These are phyloP conservation scores for Cystobasidium tubakii DNA, from an alignment of 768 basidiomycete genomes.

Conservation along the genomic window DNA sequence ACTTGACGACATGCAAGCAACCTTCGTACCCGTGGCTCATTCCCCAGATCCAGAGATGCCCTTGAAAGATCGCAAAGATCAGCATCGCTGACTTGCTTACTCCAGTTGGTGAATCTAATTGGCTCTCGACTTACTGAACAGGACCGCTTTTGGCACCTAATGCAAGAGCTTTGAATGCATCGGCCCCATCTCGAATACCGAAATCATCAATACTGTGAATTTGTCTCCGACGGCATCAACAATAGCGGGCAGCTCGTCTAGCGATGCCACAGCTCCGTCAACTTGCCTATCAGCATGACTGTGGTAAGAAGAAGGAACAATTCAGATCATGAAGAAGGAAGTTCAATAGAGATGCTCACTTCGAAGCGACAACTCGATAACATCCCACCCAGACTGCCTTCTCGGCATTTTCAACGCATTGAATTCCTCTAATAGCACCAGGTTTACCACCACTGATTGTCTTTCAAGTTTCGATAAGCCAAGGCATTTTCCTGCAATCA, in stretches of 20 bases:
- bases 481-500: slow-evolving; percentile 56
- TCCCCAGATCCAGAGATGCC: slow-evolving; percentile 68
- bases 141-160: slow-evolving; percentile 75
- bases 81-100: no score
- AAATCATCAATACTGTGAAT: slow-evolving; percentile 63
- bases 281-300: slow-evolving; percentile 54
- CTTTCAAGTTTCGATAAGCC: slow-evolving; percentile 57
- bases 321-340: not conserved
- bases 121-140: slow-evolving; percentile 54
- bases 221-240: slow-evolving; percentile 62
- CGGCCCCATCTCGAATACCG: slow-evolving; percentile 70
- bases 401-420: slow-evolving; percentile 59
- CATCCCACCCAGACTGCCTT: slow-evolving; percentile 62
- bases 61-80: not conserved
- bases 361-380: slow-evolving; percentile 72
- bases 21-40: slow-evolving; percentile 63
- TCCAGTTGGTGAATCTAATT: no score
- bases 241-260: slow-evolving; percentile 66
- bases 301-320: not conserved
- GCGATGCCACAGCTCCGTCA: slow-evolving; percentile 69
- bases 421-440: slow-evolving; percentile 14
- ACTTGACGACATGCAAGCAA: slow-evolving; percentile 65
- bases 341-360: slow-evolving; percentile 55
- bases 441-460: slow-evolving; percentile 23
- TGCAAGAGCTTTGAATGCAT: slow-evolving; percentile 71